A percentile compares a stretch with the other conserved stretches of the same genome.
phyloP scores from a whole-genome alignment of 257 asterid species.

The Solanum clarkiae region DNA sequence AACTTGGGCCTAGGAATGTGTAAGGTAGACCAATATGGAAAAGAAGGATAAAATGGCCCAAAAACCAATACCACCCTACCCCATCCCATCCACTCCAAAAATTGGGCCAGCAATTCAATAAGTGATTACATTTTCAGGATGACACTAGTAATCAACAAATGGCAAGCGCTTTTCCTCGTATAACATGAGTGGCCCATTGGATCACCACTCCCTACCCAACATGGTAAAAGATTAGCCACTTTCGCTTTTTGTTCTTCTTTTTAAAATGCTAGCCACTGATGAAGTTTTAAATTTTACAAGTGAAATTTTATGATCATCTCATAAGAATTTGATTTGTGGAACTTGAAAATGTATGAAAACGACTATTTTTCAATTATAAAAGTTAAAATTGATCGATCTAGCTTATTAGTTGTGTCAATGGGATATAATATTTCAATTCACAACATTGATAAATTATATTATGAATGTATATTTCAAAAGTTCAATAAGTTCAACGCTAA shows the following conservation, averaged over 20 bases:
- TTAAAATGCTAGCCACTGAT: background rate
- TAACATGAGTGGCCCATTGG: background rate
- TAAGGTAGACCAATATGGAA: background rate
- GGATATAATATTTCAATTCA: background rate
- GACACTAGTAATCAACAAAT: too few relatives aligned
- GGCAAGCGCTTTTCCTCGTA: too few relatives aligned
- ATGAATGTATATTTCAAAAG: background rate
- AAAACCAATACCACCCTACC: background rate
- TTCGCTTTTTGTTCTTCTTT: background rate
- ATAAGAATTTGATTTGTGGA: background rate
- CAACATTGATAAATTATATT: background rate
- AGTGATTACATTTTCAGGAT: background rate
- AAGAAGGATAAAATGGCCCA: background rate
- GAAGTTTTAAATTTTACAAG: background rate
- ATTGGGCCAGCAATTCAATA: background rate
- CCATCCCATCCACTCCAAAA: background rate
- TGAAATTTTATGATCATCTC: background rate
- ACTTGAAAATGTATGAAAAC: background rate
- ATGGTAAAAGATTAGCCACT: background rate
- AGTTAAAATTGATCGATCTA: background rate
- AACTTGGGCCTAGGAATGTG: background rate
- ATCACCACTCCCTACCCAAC: background rate
- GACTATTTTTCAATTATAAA: background rate
- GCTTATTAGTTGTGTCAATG: background rate
- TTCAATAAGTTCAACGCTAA: background rate